Conservation (phyloP, 2,329 filamentous ascomycete genomes). For the Monosporascus sp. region DNA sequence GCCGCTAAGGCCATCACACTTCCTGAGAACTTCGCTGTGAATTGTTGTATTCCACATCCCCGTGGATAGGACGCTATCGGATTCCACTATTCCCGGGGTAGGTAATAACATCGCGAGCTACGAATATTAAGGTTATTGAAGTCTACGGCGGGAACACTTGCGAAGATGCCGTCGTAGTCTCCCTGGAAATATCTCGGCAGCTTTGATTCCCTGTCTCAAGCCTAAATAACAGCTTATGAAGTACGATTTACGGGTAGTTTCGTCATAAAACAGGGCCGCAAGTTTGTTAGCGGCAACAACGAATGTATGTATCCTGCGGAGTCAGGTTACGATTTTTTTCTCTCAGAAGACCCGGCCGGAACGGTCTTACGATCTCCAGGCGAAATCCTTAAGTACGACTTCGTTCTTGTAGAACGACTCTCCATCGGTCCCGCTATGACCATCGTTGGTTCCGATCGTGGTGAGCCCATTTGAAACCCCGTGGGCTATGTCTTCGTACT, state of each 20-base stretch:
- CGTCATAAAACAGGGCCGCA: conserved; percentile 41
- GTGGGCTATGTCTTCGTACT: conserved; percentile 40
- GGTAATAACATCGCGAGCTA: conserved; percentile 40
- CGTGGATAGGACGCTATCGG: conserved; percentile 20
- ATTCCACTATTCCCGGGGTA: conserved; percentile 29
- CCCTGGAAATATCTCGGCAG: conserved; percentile 47
- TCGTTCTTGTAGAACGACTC: conserved; percentile 30
- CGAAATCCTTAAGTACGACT: conserved; percentile 33
- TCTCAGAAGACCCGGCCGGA: conserved; percentile 12
- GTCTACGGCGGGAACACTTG: conserved; percentile 38
- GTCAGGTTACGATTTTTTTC: conserved; percentile 1
- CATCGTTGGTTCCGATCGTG: conserved; percentile 43
- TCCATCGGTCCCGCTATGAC: conserved; percentile 39
- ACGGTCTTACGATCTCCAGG: conserved; percentile 19
- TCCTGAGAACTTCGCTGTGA: conserved; percentile 28
- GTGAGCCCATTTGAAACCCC: conserved; percentile 37
- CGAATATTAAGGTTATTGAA: conserved; percentile 28
- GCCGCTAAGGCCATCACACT: conserved; percentile 38
- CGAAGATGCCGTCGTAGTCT: conserved; percentile 55
- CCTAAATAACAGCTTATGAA: conserved; percentile 57
- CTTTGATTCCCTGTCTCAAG: conserved; percentile 53
- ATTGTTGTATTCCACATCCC: conserved; percentile 23
- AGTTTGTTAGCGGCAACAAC: conserved; percentile 45
- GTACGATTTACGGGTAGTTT: conserved; percentile 39
- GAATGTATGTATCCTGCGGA: conserved; percentile 38